Evolutionary conservation across 2,329 filamentous ascomycete genomes (phyloP), one percentile per base, ranked within the genome.

Genomic region (Diaporthe citri): DNA sequence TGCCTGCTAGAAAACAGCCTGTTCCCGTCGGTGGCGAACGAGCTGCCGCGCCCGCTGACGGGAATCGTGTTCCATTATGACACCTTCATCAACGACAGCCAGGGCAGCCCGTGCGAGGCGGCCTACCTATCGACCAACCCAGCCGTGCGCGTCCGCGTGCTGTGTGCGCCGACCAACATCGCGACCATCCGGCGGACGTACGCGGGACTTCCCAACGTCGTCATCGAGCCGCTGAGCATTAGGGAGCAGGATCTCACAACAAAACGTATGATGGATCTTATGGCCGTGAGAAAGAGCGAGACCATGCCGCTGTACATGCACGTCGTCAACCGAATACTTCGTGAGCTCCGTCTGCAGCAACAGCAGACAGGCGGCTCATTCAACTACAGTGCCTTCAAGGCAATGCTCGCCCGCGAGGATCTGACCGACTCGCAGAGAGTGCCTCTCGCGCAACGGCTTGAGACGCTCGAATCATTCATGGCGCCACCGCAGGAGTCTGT

Each of bases 51-150:
- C 0, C 90, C 91, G 0, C 82, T 93, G 0, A 89, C 90, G 0
- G 91, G 89, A 0, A 82, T 94, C 0, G 88, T 94, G 0, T 93
- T 94, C 66, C 91, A 93, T 76, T 93, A 92, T 74, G 90, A 92
- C 77, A 87, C 86, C 0, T 90, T 89, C 76, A 85, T 86, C 15
- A 88, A 86, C 0, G 86, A 88, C 57, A 78, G 80, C 0, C 82
- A 85, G 1, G 88, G 88, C 17, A 84, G 84, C 0, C 87, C 90
- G 0, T 92, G 91, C 73, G 92, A 94, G 79, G 91, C 88, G 0
- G 90, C 91, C 0, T 90, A 87, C 76, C 81, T 93, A 4, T 84
- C 87, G 0, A 87, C 86, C 0, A 78, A 85, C 34, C 73, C 77
- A 0, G 80, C 82, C 0, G 82, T 91, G 28, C 81, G 83, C 0